Conservation (phyloP, 1,284 basidiomycete genomes). For the Naganishia liquefaciens region DNA sequence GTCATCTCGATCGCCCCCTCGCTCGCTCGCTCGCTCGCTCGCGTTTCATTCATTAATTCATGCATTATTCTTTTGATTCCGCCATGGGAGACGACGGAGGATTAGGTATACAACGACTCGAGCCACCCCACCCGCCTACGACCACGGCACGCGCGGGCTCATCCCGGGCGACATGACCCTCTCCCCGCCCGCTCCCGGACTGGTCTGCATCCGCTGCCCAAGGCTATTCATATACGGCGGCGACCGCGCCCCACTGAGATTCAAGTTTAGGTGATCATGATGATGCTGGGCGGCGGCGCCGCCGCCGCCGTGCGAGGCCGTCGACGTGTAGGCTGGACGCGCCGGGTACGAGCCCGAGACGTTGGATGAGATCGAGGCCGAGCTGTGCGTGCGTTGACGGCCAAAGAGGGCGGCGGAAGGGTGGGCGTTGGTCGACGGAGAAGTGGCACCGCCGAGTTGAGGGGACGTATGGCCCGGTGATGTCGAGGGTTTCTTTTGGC, state of each 20-base stretch:
- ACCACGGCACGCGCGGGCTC: background rate
- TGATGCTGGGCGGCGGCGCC: background rate
- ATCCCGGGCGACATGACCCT: background rate
- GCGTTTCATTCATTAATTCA: too few species aligned
- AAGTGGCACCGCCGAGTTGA: background rate
- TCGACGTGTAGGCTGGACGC: background rate
- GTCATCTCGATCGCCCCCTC: too few species aligned
- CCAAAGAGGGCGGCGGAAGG: background rate
- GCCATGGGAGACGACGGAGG: too few species aligned
- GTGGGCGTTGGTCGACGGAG: background rate
- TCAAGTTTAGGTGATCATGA: conserved; percentile 28
- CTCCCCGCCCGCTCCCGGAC: background rate
- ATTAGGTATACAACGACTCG: too few species aligned
- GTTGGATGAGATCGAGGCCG: conserved; percentile 4
- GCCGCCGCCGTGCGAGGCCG: conserved; percentile 26
- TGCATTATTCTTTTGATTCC: too few species aligned
- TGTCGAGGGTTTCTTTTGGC: conserved; percentile 35
- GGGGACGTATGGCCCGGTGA: background rate
- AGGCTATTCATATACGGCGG: conserved; percentile 28
- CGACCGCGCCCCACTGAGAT: conserved; percentile 29
- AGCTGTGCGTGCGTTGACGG: conserved; percentile 17
- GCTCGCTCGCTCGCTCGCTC: too few species aligned
- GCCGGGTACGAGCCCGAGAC: conserved; percentile 13
- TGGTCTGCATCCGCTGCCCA: conserved; percentile 11
- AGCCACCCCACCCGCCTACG: too few species aligned